Conservation (phyloP, 208 protist genomes). For the Paratrypanosoma confusum region DNA sequence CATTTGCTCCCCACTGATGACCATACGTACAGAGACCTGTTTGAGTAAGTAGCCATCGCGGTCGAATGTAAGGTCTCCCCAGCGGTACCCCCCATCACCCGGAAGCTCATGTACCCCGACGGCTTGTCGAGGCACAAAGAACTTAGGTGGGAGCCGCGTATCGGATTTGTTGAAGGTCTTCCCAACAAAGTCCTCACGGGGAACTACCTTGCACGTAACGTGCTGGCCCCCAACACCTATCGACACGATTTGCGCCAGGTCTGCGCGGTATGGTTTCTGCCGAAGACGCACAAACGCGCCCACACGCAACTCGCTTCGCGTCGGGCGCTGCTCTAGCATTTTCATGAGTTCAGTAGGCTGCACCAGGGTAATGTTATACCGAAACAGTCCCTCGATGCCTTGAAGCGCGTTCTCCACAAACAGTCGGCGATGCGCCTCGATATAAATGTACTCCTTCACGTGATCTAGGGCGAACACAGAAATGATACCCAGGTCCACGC, state of each 20-base stretch:
- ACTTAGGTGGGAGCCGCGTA: constrained; percentile 44
- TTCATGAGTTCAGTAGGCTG: constrained; percentile 80
- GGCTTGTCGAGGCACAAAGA: constrained; percentile 67
- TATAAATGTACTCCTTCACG: constrained; percentile 88
- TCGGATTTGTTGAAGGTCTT: constrained; percentile 69
- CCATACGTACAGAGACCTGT: constrained; percentile 57
- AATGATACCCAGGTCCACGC: constrained; percentile 83
- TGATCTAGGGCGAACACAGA: constrained; percentile 88
- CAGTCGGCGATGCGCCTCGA: constrained; percentile 80
- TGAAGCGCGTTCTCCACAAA: constrained; percentile 85
- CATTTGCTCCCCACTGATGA: constrained; percentile 49
- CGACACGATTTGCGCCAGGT: constrained; percentile 69
- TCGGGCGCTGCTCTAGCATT: constrained; percentile 74
- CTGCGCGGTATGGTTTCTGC: constrained; percentile 69
- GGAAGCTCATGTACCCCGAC: constrained; percentile 32
- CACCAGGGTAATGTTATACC: constrained; percentile 77
- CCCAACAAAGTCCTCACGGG: constrained; percentile 78
- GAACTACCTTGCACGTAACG: constrained; percentile 70
- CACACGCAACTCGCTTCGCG: constrained; percentile 49
- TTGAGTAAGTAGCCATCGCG: constrained; percentile 77
- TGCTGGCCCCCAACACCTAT: constrained; percentile 42
- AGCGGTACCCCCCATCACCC: constrained; percentile 58
- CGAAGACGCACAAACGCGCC: constrained; percentile 76
- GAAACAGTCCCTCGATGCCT: constrained; percentile 76
- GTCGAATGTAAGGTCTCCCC: constrained; percentile 81